Base-by-base conservation (phyloP, 1,139 yeast genomes). In the Blastobotrys capitulatus region DNA sequence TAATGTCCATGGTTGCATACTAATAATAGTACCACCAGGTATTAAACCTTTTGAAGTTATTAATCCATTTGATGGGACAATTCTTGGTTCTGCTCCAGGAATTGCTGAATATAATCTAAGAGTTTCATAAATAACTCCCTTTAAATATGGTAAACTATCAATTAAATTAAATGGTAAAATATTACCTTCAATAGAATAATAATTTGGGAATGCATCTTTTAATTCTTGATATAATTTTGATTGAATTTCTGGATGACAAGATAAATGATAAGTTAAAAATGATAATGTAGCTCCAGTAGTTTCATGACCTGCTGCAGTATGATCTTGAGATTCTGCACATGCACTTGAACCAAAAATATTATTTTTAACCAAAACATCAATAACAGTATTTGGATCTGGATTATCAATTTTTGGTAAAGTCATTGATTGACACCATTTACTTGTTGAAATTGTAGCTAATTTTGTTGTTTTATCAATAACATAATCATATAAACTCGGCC, bases 11-110 rank as follows among this genome's bases (percentile, higher is more conserved):
- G 89, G 88, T 59, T 81, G 86, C 60, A 78, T 76, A 0, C 86
- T 79, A 6, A 83, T 77, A 2, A 73, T 67, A 0, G 84, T 81
- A 0, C 82, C 82, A 15, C 57, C 66, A 0, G 89, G 87, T 16
- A 82, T 22, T 0, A 50, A 51, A 19, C 48, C 41, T 13, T 32
- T 38, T 16, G 38, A 43, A 1, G 12, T 62, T 55, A 1, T 69
- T 53, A 60, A 45, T 0, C 73, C 74, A 2, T 52, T 43, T 13
- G 58, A 53, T 3, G 74, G 74, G 4, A 76, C 79, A 6, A 76
- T 63, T 39, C 90, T 65, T 2, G 89, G 89, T 61, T 83, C 88
- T 38, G 83, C 79, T 0, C 89, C 89, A 0, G 90, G 90, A 54
- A 83, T 83, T 0, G 88, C 83, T 0, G 87, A 71, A 64, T 82